Base-by-base conservation (phyloP, 1,284 basidiomycete species). In the Apiotrichum gracile region DNA sequence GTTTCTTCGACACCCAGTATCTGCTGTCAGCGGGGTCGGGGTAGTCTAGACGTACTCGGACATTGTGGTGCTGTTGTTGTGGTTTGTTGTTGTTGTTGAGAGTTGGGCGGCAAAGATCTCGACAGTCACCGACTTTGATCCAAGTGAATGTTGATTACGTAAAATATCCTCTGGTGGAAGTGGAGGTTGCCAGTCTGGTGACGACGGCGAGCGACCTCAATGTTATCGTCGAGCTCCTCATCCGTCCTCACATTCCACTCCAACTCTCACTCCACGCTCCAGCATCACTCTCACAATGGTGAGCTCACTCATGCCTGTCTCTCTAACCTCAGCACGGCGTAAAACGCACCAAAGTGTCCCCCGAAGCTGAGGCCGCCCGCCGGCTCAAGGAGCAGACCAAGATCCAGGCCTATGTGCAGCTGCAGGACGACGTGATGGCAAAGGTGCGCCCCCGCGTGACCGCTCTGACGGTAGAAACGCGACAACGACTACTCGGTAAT, bases 401-500 rank as follows among this genome's bases (percentile, higher is more conserved):
- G 75, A 83, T 94, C 61, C 78, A 82, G 47, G 82, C 86, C 47
- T 93, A 90, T 73, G 80, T 83, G 12, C 75, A 78, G n/a, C 71
- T 93, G 16, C 80, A 85, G 29, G 77, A 82, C 24, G 78, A 83
- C 33, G 78, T 91, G 14, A 75, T 92, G 34, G 67, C 78, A 3
- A 82, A 81, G 71, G 91, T 88, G 66, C 57, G 83, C 43, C 67
- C n/a, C 5, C 27, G 4, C 4, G 10, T n/a, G 17, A 24, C 7
- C 3, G 40, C 35, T 40, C 41, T 41, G 42, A 39, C 29, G 3
- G 4, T 16, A 92, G 89, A 89, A 86, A 78, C 81, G 81, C 61
- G 67, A 70, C 3, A 74, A 76, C 38, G 86, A 87, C 50, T 86
- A 82, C 78, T 82, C 84, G 47, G 69, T 73, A 26, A 85, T 86